These are phyloP conservation scores for Leishmania tarentolae DNA, from an alignment of 208 protist species.

Conservation along the genomic window DNA sequence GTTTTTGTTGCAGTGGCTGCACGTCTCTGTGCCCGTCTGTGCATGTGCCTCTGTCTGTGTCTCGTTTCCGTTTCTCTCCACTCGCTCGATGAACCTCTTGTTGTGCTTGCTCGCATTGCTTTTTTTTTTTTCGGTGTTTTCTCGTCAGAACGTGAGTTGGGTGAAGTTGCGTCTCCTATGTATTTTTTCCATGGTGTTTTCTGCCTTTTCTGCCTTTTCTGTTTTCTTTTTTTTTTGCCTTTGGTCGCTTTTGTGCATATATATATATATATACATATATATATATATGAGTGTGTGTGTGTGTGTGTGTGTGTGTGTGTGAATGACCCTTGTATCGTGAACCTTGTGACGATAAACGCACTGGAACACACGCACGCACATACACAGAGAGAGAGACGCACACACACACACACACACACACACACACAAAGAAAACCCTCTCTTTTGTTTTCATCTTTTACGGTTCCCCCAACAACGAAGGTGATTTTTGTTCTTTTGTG, in stretches of 20 bases:
- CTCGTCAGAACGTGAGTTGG: neutral
- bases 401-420: too few relatives aligned
- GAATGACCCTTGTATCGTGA: neutral
- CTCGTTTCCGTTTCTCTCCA: constrained; percentile 1
- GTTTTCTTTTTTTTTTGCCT: neutral
- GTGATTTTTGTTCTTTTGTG: neutral
- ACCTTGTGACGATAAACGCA: neutral
- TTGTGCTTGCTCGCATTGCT: neutral
- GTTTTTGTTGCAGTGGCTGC: neutral
- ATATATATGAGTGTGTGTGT: constrained; percentile 1
- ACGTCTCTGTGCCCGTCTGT: neutral
- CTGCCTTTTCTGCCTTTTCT: neutral
- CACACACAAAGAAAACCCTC: too few relatives aligned
- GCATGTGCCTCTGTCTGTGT: neutral
- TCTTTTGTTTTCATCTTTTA: neutral
- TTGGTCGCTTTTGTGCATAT: neutral
- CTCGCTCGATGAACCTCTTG: constrained; percentile 1
- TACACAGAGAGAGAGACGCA: too few relatives aligned
- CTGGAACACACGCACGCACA: neutral
- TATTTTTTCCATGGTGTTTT: neutral
- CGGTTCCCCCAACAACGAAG: neutral
- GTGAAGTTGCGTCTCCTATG: neutral
- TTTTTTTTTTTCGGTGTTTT: neutral
- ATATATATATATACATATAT: neutral
- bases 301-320: neutral